A percentile compares a stretch with the other conserved stretches of the same genome.
Conservation (phyloP, 2,329 filamentous ascomycete species). For the Rhinocladiella mackenziei region DNA sequence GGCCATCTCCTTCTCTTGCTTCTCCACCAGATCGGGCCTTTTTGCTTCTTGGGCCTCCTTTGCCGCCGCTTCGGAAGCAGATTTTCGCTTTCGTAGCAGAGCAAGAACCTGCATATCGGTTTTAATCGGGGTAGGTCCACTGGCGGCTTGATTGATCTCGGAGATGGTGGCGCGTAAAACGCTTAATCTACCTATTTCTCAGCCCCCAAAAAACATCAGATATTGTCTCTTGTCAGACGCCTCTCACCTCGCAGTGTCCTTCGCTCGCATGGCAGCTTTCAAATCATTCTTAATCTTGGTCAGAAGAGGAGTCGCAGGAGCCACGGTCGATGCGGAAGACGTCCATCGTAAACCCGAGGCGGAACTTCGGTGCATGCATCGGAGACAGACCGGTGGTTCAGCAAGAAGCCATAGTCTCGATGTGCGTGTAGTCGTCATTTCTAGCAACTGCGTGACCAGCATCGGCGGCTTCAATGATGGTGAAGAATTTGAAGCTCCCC, state of each 20-base stretch:
- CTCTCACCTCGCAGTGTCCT: slow-evolving; percentile 43
- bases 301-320: slow-evolving; percentile 40
- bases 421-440: slow-evolving; percentile 12
- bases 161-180: slow-evolving; percentile 48
- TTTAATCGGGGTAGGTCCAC: slow-evolving; percentile 43
- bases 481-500: too few species aligned
- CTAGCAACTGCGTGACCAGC: too few species aligned
- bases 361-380: slow-evolving; percentile 12
- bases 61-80: slow-evolving; percentile 38
- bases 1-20: slow-evolving; percentile 42
- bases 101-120: slow-evolving; percentile 47
- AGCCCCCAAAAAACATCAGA: slow-evolving; percentile 1
- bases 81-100: slow-evolving; percentile 44
- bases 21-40: slow-evolving; percentile 43
- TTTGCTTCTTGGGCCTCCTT: slow-evolving; percentile 41
- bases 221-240: not conserved
- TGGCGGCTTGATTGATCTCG: slow-evolving; percentile 48
- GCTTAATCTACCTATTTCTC: slow-evolving; percentile 37
- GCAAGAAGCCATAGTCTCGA: slow-evolving; percentile 1
- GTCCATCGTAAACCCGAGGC: slow-evolving; percentile 37
- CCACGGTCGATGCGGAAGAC: slow-evolving; percentile 36
- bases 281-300: slow-evolving; percentile 44
- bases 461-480: too few species aligned
- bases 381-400: slow-evolving; percentile 13
- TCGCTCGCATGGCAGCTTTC: slow-evolving; percentile 49